Conservation (phyloP, 2,329 filamentous ascomycete species). For the Pochonia chlamydosporia region DNA sequence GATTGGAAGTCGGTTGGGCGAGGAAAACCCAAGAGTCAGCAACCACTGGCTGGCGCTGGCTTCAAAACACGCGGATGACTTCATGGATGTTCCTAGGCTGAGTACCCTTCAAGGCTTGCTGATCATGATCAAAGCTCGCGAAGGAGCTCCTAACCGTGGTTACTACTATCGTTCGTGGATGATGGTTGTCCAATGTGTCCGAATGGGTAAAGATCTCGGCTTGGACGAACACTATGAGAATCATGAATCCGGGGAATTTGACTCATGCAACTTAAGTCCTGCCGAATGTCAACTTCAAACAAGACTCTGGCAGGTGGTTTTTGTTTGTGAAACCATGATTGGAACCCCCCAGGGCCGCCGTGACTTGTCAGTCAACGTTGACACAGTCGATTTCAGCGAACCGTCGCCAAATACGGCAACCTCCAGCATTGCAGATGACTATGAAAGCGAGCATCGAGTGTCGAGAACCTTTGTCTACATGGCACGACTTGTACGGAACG, state of each 20-base stretch:
- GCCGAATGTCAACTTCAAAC: constrained; percentile 80
- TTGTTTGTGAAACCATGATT: constrained; percentile 85
- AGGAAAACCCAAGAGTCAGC: constrained; percentile 75
- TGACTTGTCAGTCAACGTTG: constrained; percentile 69
- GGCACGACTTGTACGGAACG: constrained; percentile 68
- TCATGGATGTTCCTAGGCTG: constrained; percentile 84
- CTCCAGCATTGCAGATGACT: neutral
- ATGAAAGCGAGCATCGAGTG: neutral
- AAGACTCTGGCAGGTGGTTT: constrained; percentile 83
- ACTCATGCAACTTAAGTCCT: constrained; percentile 61
- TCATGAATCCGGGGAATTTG: constrained; percentile 58
- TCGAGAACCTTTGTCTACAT: constrained; percentile 47
- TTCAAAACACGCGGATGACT: constrained; percentile 82
- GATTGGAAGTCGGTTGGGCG: constrained; percentile 75
- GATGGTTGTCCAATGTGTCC: constrained; percentile 83
- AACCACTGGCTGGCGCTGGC: constrained; percentile 91
- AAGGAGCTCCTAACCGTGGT: constrained; percentile 85
- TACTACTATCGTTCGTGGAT: constrained; percentile 99
- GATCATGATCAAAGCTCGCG: constrained; percentile 82
- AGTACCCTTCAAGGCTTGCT: constrained; percentile 89
- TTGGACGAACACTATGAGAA: constrained; percentile 80
- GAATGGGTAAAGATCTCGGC: constrained; percentile 89
- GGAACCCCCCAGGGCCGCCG: constrained; percentile 84
- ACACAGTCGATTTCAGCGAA: constrained; percentile 70
- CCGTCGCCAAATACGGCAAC: neutral